Percentiles rank a stretch among this genome's conserved stretches.
These are phyloP conservation scores for Cytospora leucostoma DNA, from an alignment of 2,329 filamentous ascomycete genomes.

Conservation along the genomic window DNA sequence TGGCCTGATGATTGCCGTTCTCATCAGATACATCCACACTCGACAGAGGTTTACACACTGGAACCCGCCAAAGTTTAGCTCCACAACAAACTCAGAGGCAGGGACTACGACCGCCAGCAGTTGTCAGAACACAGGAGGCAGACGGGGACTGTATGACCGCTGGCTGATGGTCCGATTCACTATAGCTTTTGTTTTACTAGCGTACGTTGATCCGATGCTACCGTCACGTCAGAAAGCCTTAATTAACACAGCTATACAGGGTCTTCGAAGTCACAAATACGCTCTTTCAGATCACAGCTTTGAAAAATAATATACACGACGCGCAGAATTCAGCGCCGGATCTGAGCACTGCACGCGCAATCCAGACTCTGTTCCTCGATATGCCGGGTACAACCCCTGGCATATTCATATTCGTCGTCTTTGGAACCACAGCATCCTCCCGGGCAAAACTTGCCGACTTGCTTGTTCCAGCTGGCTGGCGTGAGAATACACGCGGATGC, in stretches of 20 bases:
- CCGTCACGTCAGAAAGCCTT: not conserved
- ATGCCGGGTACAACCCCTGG: constrained; percentile 32
- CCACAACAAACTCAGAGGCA: constrained; percentile 17
- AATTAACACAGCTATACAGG: constrained; percentile 17
- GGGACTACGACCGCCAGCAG: constrained; percentile 9
- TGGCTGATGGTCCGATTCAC: constrained; percentile 36
- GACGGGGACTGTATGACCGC: constrained; percentile 32
- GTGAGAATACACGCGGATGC: not conserved
- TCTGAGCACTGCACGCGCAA: constrained; percentile 28
- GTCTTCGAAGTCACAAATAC: constrained; percentile 34
- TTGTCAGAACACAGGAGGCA: constrained; percentile 9
- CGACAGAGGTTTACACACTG: constrained; percentile 33
- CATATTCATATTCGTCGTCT: constrained; percentile 31
- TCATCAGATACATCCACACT: constrained; percentile 31
- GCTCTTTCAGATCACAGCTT: constrained; percentile 33
- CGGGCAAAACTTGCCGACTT: constrained; percentile 29
- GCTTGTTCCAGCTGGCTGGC: constrained; percentile 25
- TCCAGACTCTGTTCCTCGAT: constrained; percentile 28
- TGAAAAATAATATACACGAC: constrained; percentile 29
- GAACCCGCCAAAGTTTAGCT: constrained; percentile 25
- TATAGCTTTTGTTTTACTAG: constrained; percentile 32
- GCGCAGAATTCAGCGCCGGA: constrained; percentile 24
- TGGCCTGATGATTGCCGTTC: constrained; percentile 32
- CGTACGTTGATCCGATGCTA: constrained; percentile 24
- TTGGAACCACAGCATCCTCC: constrained; percentile 32